Conservation (phyloP, 2,329 filamentous ascomycete species). For the Raffaelea ambrosiae region DNA sequence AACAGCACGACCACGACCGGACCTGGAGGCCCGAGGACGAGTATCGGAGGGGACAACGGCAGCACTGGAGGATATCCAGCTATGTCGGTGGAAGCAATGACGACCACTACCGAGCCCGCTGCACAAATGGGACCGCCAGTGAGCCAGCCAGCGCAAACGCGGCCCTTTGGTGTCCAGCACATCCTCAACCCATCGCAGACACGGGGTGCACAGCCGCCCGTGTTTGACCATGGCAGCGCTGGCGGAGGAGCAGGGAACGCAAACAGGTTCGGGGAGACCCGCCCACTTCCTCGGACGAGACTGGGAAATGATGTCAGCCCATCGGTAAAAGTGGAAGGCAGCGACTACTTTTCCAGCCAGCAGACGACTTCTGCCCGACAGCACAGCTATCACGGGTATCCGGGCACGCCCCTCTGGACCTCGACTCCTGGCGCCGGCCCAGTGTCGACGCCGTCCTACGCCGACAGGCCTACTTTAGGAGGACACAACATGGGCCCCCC, state of each 20-base stretch:
- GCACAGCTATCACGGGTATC: too few species aligned
- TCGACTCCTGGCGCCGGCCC: too few species aligned
- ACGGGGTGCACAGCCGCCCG: slow-evolving; percentile 13
- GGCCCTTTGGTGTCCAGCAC: slow-evolving; percentile 31
- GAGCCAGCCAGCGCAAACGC: slow-evolving; percentile 19
- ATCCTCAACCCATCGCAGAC: slow-evolving; percentile 34
- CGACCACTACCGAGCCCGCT: slow-evolving; percentile 10
- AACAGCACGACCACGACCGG: background rate
- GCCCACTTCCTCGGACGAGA: slow-evolving; percentile 11
- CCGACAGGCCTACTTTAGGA: background rate
- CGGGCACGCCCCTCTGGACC: too few species aligned
- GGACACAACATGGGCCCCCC: background rate
- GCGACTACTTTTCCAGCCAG: background rate
- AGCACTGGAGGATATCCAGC: too few species aligned
- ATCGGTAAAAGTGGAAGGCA: slow-evolving; percentile 14
- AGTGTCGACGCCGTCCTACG: too few species aligned
- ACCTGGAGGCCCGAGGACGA: too few species aligned
- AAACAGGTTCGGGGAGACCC: slow-evolving; percentile 1
- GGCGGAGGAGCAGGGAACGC: background rate
- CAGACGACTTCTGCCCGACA: background rate
- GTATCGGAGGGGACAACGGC: too few species aligned
- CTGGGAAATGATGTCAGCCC: slow-evolving; percentile 7
- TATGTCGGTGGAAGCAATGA: background rate
- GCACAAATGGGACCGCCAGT: slow-evolving; percentile 7
- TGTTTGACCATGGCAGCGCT: background rate